A percentile compares a stretch with the other conserved stretches of the same genome.
Evolutionary conservation across 768 basidiomycete species (phyloP).

Genomic region (Mycena rosella): DNA sequence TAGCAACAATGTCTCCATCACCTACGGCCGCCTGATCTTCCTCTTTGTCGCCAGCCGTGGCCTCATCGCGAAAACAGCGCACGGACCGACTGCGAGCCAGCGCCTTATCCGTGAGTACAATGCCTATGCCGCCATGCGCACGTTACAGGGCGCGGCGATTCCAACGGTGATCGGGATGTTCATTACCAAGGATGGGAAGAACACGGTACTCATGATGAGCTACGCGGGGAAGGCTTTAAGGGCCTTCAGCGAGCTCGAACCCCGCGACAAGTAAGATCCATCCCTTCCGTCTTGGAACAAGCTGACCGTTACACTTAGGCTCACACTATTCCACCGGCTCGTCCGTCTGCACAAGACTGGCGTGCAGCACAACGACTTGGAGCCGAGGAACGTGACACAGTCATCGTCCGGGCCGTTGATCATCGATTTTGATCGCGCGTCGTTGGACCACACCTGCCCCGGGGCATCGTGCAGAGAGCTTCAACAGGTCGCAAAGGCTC

Average conservation of each 20-base stretch:
- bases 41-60: slow-evolving; percentile 5
- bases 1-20: slow-evolving; percentile 21
- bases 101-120: slow-evolving; percentile 17
- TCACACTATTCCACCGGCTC: slow-evolving; percentile 22
- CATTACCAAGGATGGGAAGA: slow-evolving; percentile 1
- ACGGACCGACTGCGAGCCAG: slow-evolving; percentile 10
- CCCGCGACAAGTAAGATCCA: slow-evolving; percentile 13
- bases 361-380: slow-evolving; percentile 27
- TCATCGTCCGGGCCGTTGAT: slow-evolving; percentile 21
- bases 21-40: slow-evolving; percentile 14
- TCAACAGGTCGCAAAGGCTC: slow-evolving; percentile 7
- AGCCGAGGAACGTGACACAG: slow-evolving; percentile 25
- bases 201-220: slow-evolving; percentile 20
- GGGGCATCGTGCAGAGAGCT: slow-evolving; percentile 20
- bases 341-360: slow-evolving; percentile 24
- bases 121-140: slow-evolving; percentile 14
- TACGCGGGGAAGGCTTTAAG: slow-evolving; percentile 21
- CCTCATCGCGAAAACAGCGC: slow-evolving; percentile 15
- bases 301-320: slow-evolving; percentile 17
- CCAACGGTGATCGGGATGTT: slow-evolving; percentile 20
- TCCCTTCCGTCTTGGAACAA: slow-evolving; percentile 4
- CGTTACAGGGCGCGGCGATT: slow-evolving; percentile 22
- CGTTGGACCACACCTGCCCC: slow-evolving; percentile 18
- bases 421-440: slow-evolving; percentile 26
- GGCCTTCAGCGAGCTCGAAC: slow-evolving; percentile 20